Evolutionary conservation across 176 grass and related monocot genomes (phyloP).

Genomic region (Carex kokanica): DNA sequence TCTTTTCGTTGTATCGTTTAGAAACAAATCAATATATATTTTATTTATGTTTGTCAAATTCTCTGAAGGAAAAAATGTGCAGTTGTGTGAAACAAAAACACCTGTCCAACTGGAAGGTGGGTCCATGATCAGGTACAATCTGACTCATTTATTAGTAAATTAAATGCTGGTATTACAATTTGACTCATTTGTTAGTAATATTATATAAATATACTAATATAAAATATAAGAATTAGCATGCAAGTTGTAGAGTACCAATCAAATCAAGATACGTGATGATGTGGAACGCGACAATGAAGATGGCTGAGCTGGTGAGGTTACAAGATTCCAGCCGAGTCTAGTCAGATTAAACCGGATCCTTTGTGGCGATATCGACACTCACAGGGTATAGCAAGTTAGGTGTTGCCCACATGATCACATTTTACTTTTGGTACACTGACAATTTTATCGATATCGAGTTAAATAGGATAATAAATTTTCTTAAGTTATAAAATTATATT

Average conservation of each 20-base stretch:
- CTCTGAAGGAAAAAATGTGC: not conserved
- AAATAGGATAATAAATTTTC: too few relatives aligned
- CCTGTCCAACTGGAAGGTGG: not conserved
- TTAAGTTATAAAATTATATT: not conserved
- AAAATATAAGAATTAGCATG: not conserved
- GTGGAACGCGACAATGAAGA: not conserved
- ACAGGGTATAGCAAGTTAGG: not conserved
- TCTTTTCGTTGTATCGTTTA: not conserved
- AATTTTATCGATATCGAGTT: not conserved
- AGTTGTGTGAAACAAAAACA: not conserved
- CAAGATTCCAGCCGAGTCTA: not conserved
- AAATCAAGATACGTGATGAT: not conserved
- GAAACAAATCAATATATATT: not conserved
- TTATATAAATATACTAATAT: not conserved
- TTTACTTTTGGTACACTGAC: not conserved
- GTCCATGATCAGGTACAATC: not conserved
- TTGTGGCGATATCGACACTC: not conserved
- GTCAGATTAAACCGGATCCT: not conserved
- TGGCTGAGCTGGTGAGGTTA: not conserved
- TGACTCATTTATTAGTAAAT: not conserved
- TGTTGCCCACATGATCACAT: not conserved
- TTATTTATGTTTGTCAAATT: not conserved
- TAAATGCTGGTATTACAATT: not conserved
- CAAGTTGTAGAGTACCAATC: not conserved
- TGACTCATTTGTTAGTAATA: not conserved